A percentile compares a stretch with the other conserved stretches of the same genome.
These are phyloP conservation scores for Aphanocladium album DNA, from an alignment of 2,329 filamentous ascomycete genomes.

Conservation along the genomic window DNA sequence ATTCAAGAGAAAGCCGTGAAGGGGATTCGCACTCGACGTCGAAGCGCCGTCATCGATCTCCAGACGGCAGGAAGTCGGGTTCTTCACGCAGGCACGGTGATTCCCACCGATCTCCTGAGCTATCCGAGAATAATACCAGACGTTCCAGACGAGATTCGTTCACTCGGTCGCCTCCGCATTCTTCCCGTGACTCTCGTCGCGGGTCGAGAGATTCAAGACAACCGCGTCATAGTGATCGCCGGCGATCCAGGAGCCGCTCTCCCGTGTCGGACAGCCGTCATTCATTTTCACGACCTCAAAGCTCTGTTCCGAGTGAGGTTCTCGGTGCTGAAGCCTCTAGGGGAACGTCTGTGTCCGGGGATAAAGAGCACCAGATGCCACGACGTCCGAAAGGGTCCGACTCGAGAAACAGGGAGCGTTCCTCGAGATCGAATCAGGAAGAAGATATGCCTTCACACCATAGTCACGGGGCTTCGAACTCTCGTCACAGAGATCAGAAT, in stretches of 20 bases:
- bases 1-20: constrained; percentile 36
- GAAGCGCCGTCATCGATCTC: constrained; percentile 27
- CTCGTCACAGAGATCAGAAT: constrained; percentile 5
- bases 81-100: constrained; percentile 27
- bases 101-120: constrained; percentile 25
- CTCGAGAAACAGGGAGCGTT: constrained; percentile 33
- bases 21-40: constrained; percentile 33
- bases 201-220: constrained; percentile 22
- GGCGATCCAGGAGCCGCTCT: constrained; percentile 23
- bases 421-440: constrained; percentile 46
- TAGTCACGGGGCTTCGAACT: constrained; percentile 34
- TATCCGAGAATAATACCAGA: constrained; percentile 18
- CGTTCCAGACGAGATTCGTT: constrained; percentile 20
- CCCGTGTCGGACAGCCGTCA: constrained; percentile 18
- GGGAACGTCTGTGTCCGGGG: constrained; percentile 34
- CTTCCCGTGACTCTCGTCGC: constrained; percentile 22
- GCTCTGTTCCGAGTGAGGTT: constrained; percentile 15
- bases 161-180: constrained; percentile 23
- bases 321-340: constrained; percentile 35
- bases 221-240: constrained; percentile 17
- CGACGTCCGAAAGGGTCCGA: constrained; percentile 25
- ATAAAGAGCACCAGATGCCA: constrained; percentile 23
- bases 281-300: constrained; percentile 16
- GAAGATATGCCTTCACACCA: constrained; percentile 45
- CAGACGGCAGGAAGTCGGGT: constrained; percentile 25